Percentiles rank a stretch among this genome's conserved stretches.
phyloP scores from a whole-genome alignment of 2,329 filamentous ascomycete genomes.

The Xylariales sp. region DNA sequence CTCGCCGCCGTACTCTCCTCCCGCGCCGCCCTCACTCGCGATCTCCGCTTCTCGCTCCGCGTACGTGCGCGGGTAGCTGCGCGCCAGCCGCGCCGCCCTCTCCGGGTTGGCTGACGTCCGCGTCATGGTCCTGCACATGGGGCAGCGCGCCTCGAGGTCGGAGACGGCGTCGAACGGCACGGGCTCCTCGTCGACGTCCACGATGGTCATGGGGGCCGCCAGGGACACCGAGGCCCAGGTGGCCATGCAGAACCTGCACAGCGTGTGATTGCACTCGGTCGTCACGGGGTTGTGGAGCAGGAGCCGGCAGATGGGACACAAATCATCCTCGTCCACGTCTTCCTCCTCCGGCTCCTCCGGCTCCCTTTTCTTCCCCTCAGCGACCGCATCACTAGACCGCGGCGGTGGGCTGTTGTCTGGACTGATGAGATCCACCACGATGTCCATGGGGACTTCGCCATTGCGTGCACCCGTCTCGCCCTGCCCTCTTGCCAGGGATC shows the following conservation, averaged over 20 bases:
- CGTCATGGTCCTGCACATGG: conserved; percentile 38
- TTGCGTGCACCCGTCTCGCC: too few relatives aligned
- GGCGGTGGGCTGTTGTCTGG: too few relatives aligned
- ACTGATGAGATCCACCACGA: too few relatives aligned
- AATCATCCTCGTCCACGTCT: conserved; percentile 29
- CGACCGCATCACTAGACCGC: too few relatives aligned
- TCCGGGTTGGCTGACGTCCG: conserved; percentile 23
- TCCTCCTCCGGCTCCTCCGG: neutral
- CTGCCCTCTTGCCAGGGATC: too few relatives aligned
- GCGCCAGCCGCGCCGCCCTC: conserved; percentile 21
- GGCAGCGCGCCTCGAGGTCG: conserved; percentile 33
- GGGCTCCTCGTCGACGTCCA: conserved; percentile 29
- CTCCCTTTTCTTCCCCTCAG: too few relatives aligned
- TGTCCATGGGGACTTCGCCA: too few relatives aligned
- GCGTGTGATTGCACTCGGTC: conserved; percentile 35
- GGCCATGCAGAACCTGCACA: conserved; percentile 40
- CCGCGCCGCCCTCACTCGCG: conserved; percentile 16
- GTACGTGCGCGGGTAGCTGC: conserved; percentile 30
- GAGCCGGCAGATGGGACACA: conserved; percentile 39
- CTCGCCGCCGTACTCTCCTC: too few relatives aligned
- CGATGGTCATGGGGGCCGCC: conserved; percentile 30
- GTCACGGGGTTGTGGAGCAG: conserved; percentile 35
- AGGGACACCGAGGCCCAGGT: conserved; percentile 38
- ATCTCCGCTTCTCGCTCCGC: conserved; percentile 24
- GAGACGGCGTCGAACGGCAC: conserved; percentile 16